These are phyloP conservation scores for Monosporascus sp. DNA, from an alignment of 2,329 filamentous ascomycete genomes.

Conservation along the genomic window DNA sequence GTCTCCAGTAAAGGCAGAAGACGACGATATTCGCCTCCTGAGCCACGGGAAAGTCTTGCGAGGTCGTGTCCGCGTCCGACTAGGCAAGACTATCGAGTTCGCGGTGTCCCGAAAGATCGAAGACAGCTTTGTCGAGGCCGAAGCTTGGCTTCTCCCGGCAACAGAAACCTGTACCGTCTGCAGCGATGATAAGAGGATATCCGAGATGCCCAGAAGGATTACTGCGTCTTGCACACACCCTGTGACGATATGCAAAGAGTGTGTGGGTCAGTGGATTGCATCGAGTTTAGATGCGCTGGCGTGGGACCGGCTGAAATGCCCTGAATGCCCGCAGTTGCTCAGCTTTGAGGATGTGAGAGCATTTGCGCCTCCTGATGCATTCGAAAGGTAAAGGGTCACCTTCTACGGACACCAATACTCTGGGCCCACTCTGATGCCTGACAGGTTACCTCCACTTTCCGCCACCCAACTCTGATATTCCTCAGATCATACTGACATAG, in stretches of 20 bases:
- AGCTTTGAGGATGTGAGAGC: constrained; percentile 24
- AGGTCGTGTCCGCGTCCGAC: constrained; percentile 10
- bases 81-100: constrained; percentile 26
- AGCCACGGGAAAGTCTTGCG: constrained; percentile 9
- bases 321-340: constrained; percentile 28
- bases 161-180: constrained; percentile 29
- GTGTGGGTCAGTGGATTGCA: constrained; percentile 29
- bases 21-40: constrained; percentile 14
- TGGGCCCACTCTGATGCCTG: too few relatives aligned
- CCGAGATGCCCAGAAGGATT: constrained; percentile 27
- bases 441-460: too few relatives aligned
- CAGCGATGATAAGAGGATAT: constrained; percentile 28
- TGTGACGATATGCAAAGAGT: constrained; percentile 27
- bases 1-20: constrained; percentile 6
- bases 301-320: constrained; percentile 31
- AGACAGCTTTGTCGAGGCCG: constrained; percentile 23
- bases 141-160: constrained; percentile 28
- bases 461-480: too few relatives aligned
- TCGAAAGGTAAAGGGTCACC: constrained; percentile 14
- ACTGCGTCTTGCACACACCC: constrained; percentile 24
- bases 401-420: too few relatives aligned
- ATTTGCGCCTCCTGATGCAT: constrained; percentile 21
- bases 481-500: neutral
- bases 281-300: constrained; percentile 22
- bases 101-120: constrained; percentile 21